Evolutionary conservation across 805 yeast genomes (phyloP), one percentile per base, ranked within the genome.

Genomic region (Cyberlindnera japonica): DNA sequence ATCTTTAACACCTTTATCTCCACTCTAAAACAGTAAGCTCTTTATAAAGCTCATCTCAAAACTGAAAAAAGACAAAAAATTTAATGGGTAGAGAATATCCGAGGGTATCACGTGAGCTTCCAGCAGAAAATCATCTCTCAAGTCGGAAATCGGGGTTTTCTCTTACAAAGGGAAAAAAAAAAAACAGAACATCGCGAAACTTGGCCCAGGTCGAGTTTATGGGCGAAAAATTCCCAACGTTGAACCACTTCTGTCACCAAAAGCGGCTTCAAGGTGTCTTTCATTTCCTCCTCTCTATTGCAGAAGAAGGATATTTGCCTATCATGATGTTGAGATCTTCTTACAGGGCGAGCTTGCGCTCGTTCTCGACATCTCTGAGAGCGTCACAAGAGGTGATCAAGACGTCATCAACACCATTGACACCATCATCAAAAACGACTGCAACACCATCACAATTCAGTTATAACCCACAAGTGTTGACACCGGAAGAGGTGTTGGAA

Each of bases 1-100:
- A 91, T 90, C 22, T 23, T 33, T 12, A 7, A 11, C 3, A 18
- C 14, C 8, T 10, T 29, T 18, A n/a, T n/a, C n/a, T n/a, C n/a
- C n/a, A n/a, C n/a, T n/a, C n/a, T 18, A 14, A 15, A 28, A 19
- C 31, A 28, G 6, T 28, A 14, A 15, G n/a, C n/a, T n/a, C n/a
- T n/a, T n/a, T n/a, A 28, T 11, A 25, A 11, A 29, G 33, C 33
- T 20, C 34, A 31, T 31, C 34, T 19, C 22, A n/a, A n/a, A n/a
- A n/a, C n/a, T n/a, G n/a, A n/a, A n/a, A n/a, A n/a, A n/a, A n/a
- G n/a, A n/a, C n/a, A n/a, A n/a, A n/a, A n/a, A n/a, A n/a, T n/a
- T n/a, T n/a, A n/a, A n/a, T n/a, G n/a, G n/a, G n/a, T n/a, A n/a
- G n/a, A n/a, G 12, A 8, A 22, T 9, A 22, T 22, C 24, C 24